Evolutionary conservation across 1,284 basidiomycete genomes (phyloP).

Genomic region (Ustilago sp.): DNA sequence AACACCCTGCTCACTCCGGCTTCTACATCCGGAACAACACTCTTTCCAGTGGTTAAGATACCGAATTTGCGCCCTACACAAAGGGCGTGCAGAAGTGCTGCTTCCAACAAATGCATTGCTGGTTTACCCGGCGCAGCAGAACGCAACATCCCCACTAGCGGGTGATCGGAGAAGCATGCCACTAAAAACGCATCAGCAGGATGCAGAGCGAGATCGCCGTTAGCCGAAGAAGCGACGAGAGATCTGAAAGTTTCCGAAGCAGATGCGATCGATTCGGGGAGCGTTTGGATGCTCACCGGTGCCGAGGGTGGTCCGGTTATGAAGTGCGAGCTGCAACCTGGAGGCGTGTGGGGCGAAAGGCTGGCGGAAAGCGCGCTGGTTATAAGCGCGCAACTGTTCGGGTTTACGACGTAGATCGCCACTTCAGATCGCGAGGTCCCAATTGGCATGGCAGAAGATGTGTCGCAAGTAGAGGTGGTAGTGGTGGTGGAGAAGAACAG

Average conservation of each 20-base stretch:
- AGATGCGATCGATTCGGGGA: constrained; percentile 20
- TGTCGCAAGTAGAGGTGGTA: neutral
- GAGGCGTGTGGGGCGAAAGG: too few species aligned
- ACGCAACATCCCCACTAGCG: constrained; percentile 48
- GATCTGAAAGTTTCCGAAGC: constrained; percentile 38
- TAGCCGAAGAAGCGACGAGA: constrained; percentile 1
- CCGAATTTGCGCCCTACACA: constrained; percentile 34
- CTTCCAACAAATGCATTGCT: constrained; percentile 51
- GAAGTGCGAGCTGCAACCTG: too few species aligned
- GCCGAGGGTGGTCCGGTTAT: too few species aligned
- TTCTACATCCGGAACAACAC: constrained; percentile 53
- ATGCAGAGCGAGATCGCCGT: constrained; percentile 1
- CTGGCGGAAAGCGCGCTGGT: too few species aligned
- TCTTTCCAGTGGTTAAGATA: constrained; percentile 50
- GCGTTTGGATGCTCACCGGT: constrained; percentile 21
- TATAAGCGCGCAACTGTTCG: constrained; percentile 24
- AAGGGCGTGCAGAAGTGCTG: constrained; percentile 42
- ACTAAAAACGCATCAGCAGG: constrained; percentile 41
- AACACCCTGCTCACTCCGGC: constrained; percentile 42
- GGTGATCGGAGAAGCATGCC: constrained; percentile 60
- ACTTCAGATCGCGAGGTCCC: neutral
- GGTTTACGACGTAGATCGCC: constrained; percentile 35
- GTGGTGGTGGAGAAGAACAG: neutral
- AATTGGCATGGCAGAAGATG: neutral
- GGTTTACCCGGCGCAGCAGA: constrained; percentile 23